Conservation (phyloP, 495 filamentous ascomycete species). For the Endocarpon pusillum region DNA sequence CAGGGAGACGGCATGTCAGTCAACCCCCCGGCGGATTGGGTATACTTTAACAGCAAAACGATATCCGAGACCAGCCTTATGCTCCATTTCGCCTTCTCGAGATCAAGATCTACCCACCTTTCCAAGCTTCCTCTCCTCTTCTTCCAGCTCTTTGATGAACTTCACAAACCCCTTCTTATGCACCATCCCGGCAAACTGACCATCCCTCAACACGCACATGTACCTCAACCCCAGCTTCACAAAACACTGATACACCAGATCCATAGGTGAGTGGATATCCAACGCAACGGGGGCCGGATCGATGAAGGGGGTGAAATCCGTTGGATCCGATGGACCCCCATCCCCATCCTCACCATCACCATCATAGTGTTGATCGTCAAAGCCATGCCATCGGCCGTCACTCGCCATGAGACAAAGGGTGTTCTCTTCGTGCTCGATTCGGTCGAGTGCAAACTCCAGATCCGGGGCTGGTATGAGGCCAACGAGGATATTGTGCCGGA, state of each 20-base stretch:
- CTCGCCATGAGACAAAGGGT: constrained; percentile 68
- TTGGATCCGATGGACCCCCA: too few relatives aligned
- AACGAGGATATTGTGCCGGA: constrained; percentile 62
- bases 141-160: constrained; percentile 70
- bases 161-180: constrained; percentile 97
- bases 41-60: too few relatives aligned
- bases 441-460: constrained; percentile 83
- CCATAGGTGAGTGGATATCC: constrained; percentile 81
- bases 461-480: constrained; percentile 90
- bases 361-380: constrained; percentile 37
- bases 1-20: too few relatives aligned
- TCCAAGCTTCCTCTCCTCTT: constrained; percentile 9
- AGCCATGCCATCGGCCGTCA: constrained; percentile 31
- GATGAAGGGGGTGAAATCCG: constrained; percentile 80
- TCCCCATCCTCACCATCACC: constrained; percentile 26
- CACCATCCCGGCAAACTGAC: constrained; percentile 75
- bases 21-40: too few relatives aligned
- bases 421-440: constrained; percentile 52
- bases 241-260: constrained; percentile 93
- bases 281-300: constrained; percentile 81
- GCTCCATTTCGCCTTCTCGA: too few relatives aligned
- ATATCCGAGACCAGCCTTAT: too few relatives aligned
- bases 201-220: constrained; percentile 73
- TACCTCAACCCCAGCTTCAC: constrained; percentile 86
- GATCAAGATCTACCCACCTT: neutral